Evolutionary conservation across 2,329 filamentous ascomycete genomes (phyloP), one percentile per base, ranked within the genome.

Genomic region (Venturiaceae sp.): DNA sequence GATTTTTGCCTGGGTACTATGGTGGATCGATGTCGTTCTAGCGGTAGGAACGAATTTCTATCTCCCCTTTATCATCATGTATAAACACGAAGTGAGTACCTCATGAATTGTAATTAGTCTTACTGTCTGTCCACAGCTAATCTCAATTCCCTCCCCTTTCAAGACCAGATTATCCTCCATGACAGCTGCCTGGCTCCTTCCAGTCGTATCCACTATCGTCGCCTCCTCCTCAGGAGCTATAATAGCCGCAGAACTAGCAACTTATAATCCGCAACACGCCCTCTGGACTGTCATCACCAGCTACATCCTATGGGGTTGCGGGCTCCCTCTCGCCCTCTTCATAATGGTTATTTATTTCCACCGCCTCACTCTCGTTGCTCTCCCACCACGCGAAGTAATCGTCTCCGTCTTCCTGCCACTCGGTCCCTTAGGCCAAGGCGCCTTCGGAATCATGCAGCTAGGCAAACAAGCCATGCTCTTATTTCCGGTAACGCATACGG

Each of bases 291-390:
- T 88, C 26, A 72, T 87, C 16, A 75, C 75, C 16, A 84, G 78
- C 2, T 90, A 88, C 66, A 73, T 87, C n/a, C 79, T 89, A 63
- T 88, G 83, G 84, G 85, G 85, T 0, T 81, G 83, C 60, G 83
- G 84, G 4, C 77, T 77, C 2, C 80, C 80, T 0, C 70, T 88
- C 55, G 80, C 84, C 1, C 79, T 84, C 68, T 77, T 79, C 44
- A 79, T 87, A 21, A 72, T 88, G 32, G 82, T 81, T 13, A 79
- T 89, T 39, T 89, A 89, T 69, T 87, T 87, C 65, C 82, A 85
- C 60, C 83, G 86, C 13, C 74, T 90, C 9, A 83, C 82, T 3
- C 68, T 88, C 2, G 81, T 88, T 69, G 82, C 83, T 37, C 75
- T 88, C 14, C 85, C 85, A 0, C 80, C 83, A 1, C 77, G 80